These are phyloP conservation scores for Lactarius psammicola DNA, from an alignment of 768 basidiomycete species.

Conservation along the genomic window DNA sequence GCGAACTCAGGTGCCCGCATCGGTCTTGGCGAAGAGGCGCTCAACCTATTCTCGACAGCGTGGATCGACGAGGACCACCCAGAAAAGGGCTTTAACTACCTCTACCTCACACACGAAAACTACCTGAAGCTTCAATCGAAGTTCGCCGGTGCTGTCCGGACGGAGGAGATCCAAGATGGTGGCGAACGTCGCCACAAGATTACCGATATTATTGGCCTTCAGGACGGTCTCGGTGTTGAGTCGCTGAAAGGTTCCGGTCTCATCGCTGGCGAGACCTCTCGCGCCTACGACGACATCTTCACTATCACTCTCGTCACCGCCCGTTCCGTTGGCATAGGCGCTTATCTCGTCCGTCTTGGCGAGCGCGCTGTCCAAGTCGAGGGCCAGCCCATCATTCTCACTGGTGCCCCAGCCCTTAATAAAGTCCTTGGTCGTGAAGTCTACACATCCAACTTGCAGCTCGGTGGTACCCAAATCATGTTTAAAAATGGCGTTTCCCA, in stretches of 20 bases:
- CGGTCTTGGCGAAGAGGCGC: conserved; percentile 89
- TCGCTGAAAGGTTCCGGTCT: conserved; percentile 94
- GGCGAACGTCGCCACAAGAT: conserved; percentile 92
- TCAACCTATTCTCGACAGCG: conserved; percentile 84
- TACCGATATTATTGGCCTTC: conserved; percentile 94
- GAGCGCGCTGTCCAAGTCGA: conserved; percentile 98
- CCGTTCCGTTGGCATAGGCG: conserved; percentile 98
- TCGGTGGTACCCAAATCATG: conserved; percentile 99
- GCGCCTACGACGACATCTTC: conserved; percentile 99
- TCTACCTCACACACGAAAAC: conserved; percentile 93
- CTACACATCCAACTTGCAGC: conserved; percentile 96
- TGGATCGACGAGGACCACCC: conserved; percentile 83
- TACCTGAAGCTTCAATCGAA: conserved; percentile 87
- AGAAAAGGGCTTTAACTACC: conserved; percentile 94
- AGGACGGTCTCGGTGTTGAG: conserved; percentile 96
- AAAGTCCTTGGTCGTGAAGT: conserved; percentile 99
- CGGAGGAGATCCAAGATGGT: conserved; percentile 77
- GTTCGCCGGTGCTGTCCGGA: conserved; percentile 72
- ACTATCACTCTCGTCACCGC: conserved; percentile 99
- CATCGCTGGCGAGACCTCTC: conserved; percentile 96
- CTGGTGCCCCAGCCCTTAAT: conserved; percentile 94
- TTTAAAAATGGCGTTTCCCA: conserved; percentile 99
- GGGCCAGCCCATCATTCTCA: conserved; percentile 98
- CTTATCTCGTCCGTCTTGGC: conserved; percentile 96
- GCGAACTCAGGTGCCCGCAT: conserved; percentile 99